A percentile compares a stretch with the other conserved stretches of the same genome.
phyloP scores from a whole-genome alignment of 1,139 yeast genomes.

The Pichia sp. region DNA sequence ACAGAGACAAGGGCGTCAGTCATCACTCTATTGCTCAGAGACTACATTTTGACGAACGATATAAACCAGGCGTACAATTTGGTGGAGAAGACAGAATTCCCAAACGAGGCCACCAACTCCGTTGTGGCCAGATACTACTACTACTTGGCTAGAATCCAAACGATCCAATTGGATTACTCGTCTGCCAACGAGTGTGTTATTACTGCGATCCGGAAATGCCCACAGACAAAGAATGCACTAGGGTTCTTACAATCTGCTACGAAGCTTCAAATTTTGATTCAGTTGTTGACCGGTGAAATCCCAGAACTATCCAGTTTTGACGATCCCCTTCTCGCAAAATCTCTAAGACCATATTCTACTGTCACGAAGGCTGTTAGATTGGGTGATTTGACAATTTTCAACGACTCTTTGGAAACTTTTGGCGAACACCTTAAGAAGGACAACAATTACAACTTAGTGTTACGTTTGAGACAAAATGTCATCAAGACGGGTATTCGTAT shows the following conservation, averaged over 20 bases:
- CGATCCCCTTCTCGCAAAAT: constrained; percentile 52
- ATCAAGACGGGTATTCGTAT: constrained; percentile 96
- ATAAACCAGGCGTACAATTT: constrained; percentile 85
- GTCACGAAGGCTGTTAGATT: constrained; percentile 88
- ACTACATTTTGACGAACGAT: constrained; percentile 73
- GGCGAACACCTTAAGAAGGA: constrained; percentile 64
- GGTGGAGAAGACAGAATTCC: constrained; percentile 85
- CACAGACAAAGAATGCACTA: constrained; percentile 77
- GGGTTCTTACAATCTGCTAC: constrained; percentile 91
- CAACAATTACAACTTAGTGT: constrained; percentile 78
- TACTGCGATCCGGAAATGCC: constrained; percentile 95
- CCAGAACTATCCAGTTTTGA: constrained; percentile 87
- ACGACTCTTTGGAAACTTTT: constrained; percentile 64
- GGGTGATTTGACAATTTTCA: constrained; percentile 84
- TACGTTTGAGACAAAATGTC: constrained; percentile 91
- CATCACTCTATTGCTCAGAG: constrained; percentile 77
- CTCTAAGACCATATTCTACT: constrained; percentile 76
- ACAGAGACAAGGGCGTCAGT: constrained; percentile 85
- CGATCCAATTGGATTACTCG: constrained; percentile 90
- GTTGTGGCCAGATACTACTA: constrained; percentile 88
- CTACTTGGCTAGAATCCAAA: constrained; percentile 83
- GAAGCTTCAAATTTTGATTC: constrained; percentile 82
- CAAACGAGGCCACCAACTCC: constrained; percentile 80
- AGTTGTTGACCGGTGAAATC: constrained; percentile 92
- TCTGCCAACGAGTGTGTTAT: constrained; percentile 86